Base-by-base conservation (phyloP, 2,329 filamentous ascomycete genomes). In the Venturia pyrina region DNA sequence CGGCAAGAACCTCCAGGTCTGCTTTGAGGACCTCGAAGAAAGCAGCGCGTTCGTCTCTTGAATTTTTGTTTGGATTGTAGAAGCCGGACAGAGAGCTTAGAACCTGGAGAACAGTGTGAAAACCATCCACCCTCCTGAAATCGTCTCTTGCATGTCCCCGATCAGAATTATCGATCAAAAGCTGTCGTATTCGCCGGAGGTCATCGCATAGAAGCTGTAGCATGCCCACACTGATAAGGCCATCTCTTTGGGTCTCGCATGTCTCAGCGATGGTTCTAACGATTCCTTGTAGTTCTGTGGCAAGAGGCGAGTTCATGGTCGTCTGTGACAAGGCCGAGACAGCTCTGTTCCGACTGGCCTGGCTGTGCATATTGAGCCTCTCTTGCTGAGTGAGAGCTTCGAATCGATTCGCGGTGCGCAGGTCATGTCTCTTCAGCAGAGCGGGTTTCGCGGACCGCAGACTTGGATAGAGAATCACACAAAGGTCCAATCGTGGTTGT, bases 51-150 rank as follows among this genome's bases (percentile, higher is more conserved):
- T 91, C 87, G 59, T 85, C 78, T 48, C 85, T 77, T 63, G 78
- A 83, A 72, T 83, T 82, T 72, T 83, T 86, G 66, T 79, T 79
- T n/a, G 84, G 86, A 71, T 90, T 85, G 77, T 93, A 95, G 72
- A 88, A 89, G 69, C 89, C 89, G 0, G 89, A 88, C 68, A 92
- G 86, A 65, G 85, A 83, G 66, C 87, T 83, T 28, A 96, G 78
- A 34, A 90, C 82, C 53, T 85, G 81, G 64, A 96, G 80, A 28
- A 96, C 78, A 56, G 83, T 82, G 71, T 91, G 85, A 75, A 96
- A 96, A 71, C 93, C 93, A 66, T 84, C 82, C 34, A 92, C 83
- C 72, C 90, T 86, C 69, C 93, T 86, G 74, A 97, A 96, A 70
- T 90, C 87, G 78, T 96, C 90, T 78, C 92, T 91, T 57, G 81